Percentiles rank a stretch among this genome's conserved stretches.
Conservation (phyloP, 2,329 filamentous ascomycete genomes). For the Amauroascus verrucosus region DNA sequence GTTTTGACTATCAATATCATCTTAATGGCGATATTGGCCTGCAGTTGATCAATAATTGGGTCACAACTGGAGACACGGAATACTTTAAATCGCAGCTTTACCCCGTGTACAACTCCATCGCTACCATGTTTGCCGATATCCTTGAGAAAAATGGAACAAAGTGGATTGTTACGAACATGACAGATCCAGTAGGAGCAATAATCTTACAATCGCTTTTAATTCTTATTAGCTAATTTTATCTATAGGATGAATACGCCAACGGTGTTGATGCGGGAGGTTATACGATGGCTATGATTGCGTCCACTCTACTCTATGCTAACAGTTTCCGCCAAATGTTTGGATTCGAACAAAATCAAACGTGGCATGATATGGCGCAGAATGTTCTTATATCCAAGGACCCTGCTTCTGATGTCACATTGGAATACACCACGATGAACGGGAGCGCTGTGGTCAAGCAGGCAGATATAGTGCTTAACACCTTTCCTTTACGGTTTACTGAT, state of each 20-base stretch:
- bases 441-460: constrained; percentile 59
- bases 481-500: constrained; percentile 51
- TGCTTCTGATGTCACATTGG: constrained; percentile 50
- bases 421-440: constrained; percentile 58
- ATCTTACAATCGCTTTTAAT: constrained; percentile 11
- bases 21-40: constrained; percentile 60
- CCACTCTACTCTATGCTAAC: constrained; percentile 49
- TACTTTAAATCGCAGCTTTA: constrained; percentile 48
- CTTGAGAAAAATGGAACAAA: constrained; percentile 50
- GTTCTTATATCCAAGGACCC: constrained; percentile 47
- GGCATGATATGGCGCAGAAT: constrained; percentile 46
- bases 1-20: constrained; percentile 64
- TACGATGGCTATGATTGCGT: constrained; percentile 52
- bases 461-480: constrained; percentile 57
- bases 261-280: constrained; percentile 57
- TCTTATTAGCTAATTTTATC: not conserved
- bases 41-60: constrained; percentile 51
- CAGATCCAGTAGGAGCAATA: constrained; percentile 49
- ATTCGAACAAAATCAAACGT: constrained; percentile 46
- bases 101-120: constrained; percentile 55
- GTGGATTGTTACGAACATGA: constrained; percentile 52
- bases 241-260: constrained; percentile 57
- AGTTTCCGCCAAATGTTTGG: constrained; percentile 48
- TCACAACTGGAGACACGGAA: constrained; percentile 48
- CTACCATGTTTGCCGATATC: constrained; percentile 51